Evolutionary conservation across 768 basidiomycete species (phyloP), one percentile per base, ranked within the genome.

Genomic region (Hygrocybe punicea): DNA sequence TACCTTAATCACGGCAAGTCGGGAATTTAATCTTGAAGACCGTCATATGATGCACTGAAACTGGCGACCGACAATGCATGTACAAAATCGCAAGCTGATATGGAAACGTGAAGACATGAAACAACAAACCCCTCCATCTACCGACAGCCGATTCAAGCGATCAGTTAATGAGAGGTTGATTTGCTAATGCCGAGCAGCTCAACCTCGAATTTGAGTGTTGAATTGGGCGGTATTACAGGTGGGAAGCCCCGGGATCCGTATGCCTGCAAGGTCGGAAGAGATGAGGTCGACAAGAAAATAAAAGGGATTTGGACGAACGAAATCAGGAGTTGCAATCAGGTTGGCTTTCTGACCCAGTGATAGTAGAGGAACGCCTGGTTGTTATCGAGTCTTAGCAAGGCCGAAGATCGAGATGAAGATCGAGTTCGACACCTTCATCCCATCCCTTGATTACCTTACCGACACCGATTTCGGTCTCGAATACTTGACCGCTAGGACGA

Each of bases 361-460:
- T 60, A 94, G 74, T 73, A 91, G 77, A 4, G 80, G 83, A 14
- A 95, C 90, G 50, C 85, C 91, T 92, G 64, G 63, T 59, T 53
- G 19, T 51, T 59, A 19, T 16, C 33, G 14, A 51, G 16, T 21
- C n/a, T 57, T 42, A 61, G 51, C 55, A 60, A 55, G 17, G 46
- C 14, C 8, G 25, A 51, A 6, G 8, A 23, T n/a, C 46, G 35
- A 13, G 47, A 42, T 35, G 25, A 14, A 17, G 37, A 52, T 17
- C 2, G 25, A 51, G 7, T 24, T 35, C 72, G 79, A 63, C 61
- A 86, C 93, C 92, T 70, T 93, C 89, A 65, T 93, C 92, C 93
- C 91, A 94, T 29, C 92, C 90, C 66, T 79, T 87, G 74, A 95
- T 93, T 47, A 95, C 92, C 66, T 86, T 84, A 7, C 89, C 88